Conservation (phyloP, 192 early-diverging fungal genomes). For the Backusella macrospora region DNA sequence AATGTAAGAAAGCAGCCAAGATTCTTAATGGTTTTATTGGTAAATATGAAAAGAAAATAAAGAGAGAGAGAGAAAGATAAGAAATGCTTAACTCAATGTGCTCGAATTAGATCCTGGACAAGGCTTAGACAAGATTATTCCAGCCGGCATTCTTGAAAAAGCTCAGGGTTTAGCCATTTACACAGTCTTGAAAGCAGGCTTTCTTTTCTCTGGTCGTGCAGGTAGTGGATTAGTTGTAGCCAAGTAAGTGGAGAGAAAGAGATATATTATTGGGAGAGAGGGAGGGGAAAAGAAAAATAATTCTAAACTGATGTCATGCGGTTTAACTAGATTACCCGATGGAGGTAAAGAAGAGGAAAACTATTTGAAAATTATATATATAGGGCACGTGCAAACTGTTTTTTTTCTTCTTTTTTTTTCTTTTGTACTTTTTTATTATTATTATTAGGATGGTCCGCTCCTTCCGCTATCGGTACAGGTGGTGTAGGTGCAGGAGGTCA, state of each 20-base stretch:
- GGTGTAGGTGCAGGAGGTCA: slow-evolving; percentile 85
- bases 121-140: slow-evolving; percentile 71
- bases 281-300: too few species aligned
- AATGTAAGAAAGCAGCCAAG: slow-evolving; percentile 36
- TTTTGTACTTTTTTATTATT: too few species aligned
- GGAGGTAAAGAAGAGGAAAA: slow-evolving; percentile 22
- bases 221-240: slow-evolving; percentile 92
- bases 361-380: too few species aligned
- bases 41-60: slow-evolving; percentile 2
- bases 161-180: slow-evolving; percentile 94
- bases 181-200: slow-evolving; percentile 93
- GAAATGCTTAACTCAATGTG: not conserved
- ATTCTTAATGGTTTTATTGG: slow-evolving; percentile 39
- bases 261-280: not conserved
- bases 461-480: slow-evolving; percentile 76
- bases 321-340: slow-evolving; percentile 17
- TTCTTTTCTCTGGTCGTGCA: slow-evolving; percentile 86
- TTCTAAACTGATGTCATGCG: too few species aligned
- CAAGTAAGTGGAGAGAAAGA: slow-evolving; percentile 44
- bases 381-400: not conserved
- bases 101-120: slow-evolving; percentile 38
- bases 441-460: slow-evolving; percentile 70
- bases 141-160: slow-evolving; percentile 61
- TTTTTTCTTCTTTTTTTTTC: too few species aligned
- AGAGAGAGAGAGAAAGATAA: not conserved